Conservation (phyloP, 805 yeast species). For the Candida berthetii region DNA sequence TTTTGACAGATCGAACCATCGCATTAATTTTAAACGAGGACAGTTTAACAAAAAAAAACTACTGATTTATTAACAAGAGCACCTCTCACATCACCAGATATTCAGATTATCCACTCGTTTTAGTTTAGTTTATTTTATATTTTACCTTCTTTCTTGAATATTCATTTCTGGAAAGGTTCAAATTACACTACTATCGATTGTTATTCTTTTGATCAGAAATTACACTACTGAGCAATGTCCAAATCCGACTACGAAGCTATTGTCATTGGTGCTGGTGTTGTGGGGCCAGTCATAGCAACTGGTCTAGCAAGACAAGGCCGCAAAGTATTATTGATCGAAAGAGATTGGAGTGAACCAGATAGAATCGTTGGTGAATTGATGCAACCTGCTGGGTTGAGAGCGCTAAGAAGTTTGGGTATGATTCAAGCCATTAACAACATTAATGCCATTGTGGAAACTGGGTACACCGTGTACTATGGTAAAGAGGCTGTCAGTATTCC, state of each 20-base stretch:
- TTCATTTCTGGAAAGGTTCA: too few relatives aligned
- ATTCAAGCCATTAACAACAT: slow-evolving; percentile 64
- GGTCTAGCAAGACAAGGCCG: slow-evolving; percentile 89
- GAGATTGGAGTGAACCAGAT: slow-evolving; percentile 91
- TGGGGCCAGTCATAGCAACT: slow-evolving; percentile 91
- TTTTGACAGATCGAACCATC: too few relatives aligned
- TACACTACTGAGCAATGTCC: too few relatives aligned
- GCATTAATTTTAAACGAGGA: too few relatives aligned
- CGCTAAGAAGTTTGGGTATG: slow-evolving; percentile 80
- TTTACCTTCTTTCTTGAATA: too few relatives aligned
- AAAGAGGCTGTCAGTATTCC: slow-evolving; percentile 53
- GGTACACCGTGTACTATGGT: slow-evolving; percentile 73
- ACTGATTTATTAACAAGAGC: too few relatives aligned
- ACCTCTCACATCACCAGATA: too few relatives aligned
- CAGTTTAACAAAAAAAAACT: too few relatives aligned
- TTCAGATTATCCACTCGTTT: too few relatives aligned
- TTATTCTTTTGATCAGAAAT: too few relatives aligned
- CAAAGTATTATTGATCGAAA: slow-evolving; percentile 65
- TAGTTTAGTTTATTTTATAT: too few relatives aligned
- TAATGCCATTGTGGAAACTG: slow-evolving; percentile 70
- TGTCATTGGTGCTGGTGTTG: slow-evolving; percentile 97
- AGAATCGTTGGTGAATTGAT: slow-evolving; percentile 95
- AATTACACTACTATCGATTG: too few relatives aligned
- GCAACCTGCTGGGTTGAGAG: slow-evolving; percentile 95
- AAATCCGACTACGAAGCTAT: slow-evolving; percentile 59